phyloP scores from a whole-genome alignment of 2,329 filamentous ascomycete genomes.

The Clonostachys rhizophaga region DNA sequence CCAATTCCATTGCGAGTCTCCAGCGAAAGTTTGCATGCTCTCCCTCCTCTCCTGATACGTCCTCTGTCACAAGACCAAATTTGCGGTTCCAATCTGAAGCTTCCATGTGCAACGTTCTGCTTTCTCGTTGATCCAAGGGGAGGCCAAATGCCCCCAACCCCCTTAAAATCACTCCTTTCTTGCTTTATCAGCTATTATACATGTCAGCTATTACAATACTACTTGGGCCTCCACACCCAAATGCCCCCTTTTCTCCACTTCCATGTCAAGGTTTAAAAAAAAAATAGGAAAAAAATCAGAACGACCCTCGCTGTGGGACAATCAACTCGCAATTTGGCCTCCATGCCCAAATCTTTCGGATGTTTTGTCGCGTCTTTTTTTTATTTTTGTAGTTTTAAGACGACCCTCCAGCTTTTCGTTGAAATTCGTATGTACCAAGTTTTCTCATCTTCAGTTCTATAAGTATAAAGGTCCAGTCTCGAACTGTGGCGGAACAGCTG shows the following conservation, averaged over 20 bases:
- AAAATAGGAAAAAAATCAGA: too few species aligned
- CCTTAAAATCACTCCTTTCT: background rate
- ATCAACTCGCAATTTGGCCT: too few species aligned
- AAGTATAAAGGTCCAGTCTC: too few species aligned
- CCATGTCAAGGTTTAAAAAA: background rate
- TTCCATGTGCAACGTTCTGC: background rate
- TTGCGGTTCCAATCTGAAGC: background rate
- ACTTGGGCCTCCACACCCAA: background rate
- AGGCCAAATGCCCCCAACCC: background rate
- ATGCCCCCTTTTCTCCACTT: constrained; percentile 1
- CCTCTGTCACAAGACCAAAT: background rate
- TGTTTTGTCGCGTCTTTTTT: background rate
- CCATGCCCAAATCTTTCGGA: too few species aligned
- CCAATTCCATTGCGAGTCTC: background rate
- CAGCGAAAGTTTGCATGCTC: background rate
- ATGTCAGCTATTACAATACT: constrained; percentile 6
- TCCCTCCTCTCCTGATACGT: background rate
- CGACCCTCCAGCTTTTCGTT: background rate
- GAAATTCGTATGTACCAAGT: background rate
- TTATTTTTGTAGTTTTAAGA: background rate
- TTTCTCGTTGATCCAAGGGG: background rate
- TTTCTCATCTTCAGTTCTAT: too few species aligned
- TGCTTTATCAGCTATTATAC: constrained; percentile 8
- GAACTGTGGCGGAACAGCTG: background rate
- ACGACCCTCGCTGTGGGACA: too few species aligned